Evolutionary conservation across 1,284 basidiomycete genomes (phyloP).

Genomic region (Tetrapyrgos nigripes): DNA sequence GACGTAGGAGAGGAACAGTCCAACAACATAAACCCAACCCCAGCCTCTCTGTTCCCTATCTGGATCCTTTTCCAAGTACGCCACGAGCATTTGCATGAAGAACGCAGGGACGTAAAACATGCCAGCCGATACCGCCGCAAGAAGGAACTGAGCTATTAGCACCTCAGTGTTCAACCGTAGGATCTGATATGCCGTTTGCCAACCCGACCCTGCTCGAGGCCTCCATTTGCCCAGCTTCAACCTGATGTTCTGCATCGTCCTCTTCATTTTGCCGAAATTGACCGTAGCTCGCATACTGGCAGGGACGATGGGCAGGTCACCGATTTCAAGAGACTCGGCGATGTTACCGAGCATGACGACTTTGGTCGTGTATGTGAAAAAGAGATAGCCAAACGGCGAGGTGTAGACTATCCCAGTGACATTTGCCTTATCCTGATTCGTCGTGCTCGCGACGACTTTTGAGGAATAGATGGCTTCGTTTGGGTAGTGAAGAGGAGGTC

Average conservation of each 20-base stretch:
- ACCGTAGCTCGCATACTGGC: conserved; percentile 71
- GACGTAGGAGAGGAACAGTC: conserved; percentile 72
- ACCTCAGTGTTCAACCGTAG: conserved; percentile 55
- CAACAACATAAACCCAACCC: conserved; percentile 78
- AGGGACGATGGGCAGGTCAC: conserved; percentile 83
- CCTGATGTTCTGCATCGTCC: conserved; percentile 45
- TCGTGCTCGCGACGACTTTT: conserved; percentile 64
- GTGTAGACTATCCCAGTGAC: conserved; percentile 65
- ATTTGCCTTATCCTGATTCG: conserved; percentile 65
- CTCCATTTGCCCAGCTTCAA: conserved; percentile 54
- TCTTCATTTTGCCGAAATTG: conserved; percentile 58
- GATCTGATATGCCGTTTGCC: conserved; percentile 65
- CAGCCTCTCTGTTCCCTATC: conserved; percentile 60
- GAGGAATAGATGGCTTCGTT: conserved; percentile 75
- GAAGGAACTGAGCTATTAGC: conserved; percentile 51
- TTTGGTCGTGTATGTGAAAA: conserved; percentile 86
- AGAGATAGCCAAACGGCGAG: conserved; percentile 64
- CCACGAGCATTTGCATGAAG: conserved; percentile 75
- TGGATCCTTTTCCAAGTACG: conserved; percentile 74
- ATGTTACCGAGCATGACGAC: conserved; percentile 84
- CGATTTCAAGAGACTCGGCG: conserved; percentile 79
- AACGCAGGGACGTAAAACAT: conserved; percentile 83
- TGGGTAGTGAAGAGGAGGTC: conserved; percentile 78
- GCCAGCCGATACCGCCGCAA: conserved; percentile 69
- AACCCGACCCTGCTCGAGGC: conserved; percentile 63